A percentile compares a stretch with the other conserved stretches of the same genome.
phyloP scores from a whole-genome alignment of 805 yeast genomes.

The Metschnikowia shivogae region DNA sequence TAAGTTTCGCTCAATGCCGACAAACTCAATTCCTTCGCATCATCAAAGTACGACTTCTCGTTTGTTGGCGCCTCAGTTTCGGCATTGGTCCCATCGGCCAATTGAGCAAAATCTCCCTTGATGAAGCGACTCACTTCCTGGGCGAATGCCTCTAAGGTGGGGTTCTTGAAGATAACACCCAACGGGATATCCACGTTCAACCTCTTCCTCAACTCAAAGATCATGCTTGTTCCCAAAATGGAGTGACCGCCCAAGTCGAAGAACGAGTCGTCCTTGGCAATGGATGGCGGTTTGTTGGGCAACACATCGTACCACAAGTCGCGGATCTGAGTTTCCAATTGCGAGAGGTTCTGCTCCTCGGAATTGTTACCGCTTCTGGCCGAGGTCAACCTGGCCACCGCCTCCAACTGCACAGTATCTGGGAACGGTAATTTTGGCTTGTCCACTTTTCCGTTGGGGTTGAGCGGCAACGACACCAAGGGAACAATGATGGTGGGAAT shows the following conservation, averaged over 20 bases:
- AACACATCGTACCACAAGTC: constrained; percentile 83
- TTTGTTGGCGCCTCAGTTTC: constrained; percentile 9
- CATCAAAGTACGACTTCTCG: constrained; percentile 52
- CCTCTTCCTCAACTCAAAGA: constrained; percentile 79
- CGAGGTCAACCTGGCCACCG: constrained; percentile 57
- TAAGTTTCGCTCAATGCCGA: constrained; percentile 42
- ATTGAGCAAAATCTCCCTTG: constrained; percentile 46
- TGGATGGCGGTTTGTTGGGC: constrained; percentile 78
- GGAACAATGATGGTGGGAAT: constrained; percentile 92
- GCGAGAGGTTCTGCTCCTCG: constrained; percentile 47
- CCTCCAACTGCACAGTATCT: constrained; percentile 74
- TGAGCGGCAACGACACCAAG: constrained; percentile 77
- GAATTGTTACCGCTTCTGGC: constrained; percentile 39
- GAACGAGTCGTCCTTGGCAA: constrained; percentile 80
- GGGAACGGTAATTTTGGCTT: constrained; percentile 97
- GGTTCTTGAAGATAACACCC: constrained; percentile 84
- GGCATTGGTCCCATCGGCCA: constrained; percentile 27
- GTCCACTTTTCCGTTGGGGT: constrained; percentile 98
- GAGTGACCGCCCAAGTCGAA: constrained; percentile 98
- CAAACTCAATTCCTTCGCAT: constrained; percentile 56
- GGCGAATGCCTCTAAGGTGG: constrained; percentile 80
- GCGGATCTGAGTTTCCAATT: constrained; percentile 62
- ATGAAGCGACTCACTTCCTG: constrained; percentile 58
- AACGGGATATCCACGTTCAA: constrained; percentile 80
- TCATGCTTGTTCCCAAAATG: constrained; percentile 94